Percentiles rank a stretch among this genome's conserved stretches.
phyloP scores from a whole-genome alignment of 305 asterid genomes.

The Solanum aculeatissimum region DNA sequence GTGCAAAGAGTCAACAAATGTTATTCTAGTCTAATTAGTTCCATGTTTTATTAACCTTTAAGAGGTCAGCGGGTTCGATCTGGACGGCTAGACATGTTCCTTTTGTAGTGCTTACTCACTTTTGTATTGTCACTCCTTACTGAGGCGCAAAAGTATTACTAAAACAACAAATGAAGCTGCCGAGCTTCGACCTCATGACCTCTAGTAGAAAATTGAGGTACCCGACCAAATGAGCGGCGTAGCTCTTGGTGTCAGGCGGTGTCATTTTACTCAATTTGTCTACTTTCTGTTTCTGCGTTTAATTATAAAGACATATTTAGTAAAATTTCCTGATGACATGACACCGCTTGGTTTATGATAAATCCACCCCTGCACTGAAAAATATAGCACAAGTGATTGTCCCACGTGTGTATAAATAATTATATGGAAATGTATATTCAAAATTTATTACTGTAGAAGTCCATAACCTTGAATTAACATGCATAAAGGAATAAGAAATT shows the following conservation, averaged over 20 bases:
- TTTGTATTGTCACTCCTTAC: too few relatives aligned
- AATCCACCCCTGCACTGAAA: not conserved
- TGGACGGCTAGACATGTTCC: not conserved
- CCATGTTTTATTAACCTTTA: not conserved
- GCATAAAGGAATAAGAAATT: not conserved
- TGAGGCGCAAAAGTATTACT: not conserved
- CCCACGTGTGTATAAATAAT: not conserved
- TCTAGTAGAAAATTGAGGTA: not conserved
- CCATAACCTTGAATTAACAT: not conserved
- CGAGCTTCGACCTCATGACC: not conserved
- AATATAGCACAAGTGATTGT: not conserved
- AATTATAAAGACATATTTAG: not conserved
- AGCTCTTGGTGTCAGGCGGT: not conserved
- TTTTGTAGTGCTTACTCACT: not conserved
- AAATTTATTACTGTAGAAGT: not conserved
- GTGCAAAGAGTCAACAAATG: not conserved
- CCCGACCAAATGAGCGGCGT: not conserved
- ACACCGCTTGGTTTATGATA: not conserved
- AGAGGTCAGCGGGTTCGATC: not conserved
- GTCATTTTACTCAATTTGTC: not conserved
- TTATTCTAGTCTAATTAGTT: not conserved
- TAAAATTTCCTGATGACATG: not conserved
- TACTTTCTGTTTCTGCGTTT: not conserved
- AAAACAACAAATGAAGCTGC: not conserved
- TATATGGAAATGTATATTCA: not conserved